These are phyloP conservation scores for Rhododendron williamsianum DNA, from an alignment of 148 eudicot genomes.

Conservation along the genomic window DNA sequence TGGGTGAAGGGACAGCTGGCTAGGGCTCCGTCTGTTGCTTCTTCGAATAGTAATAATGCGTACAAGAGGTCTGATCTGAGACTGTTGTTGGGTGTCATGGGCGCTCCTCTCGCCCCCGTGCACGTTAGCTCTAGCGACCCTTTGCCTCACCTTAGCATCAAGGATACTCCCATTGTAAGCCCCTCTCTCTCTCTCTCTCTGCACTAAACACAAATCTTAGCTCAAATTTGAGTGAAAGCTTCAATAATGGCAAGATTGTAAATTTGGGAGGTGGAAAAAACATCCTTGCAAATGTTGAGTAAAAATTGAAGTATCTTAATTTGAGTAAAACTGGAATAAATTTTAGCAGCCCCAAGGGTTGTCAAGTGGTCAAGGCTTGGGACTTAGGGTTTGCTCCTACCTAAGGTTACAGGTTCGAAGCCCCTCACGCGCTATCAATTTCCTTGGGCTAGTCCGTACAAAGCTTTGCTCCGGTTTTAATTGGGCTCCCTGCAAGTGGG, in stretches of 20 bases:
- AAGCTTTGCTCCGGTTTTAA: too few relatives aligned
- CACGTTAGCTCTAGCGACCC: slow-evolving; percentile 39
- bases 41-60: slow-evolving; percentile 1
- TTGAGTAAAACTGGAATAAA: neutral
- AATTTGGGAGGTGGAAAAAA: neutral
- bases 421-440: too few relatives aligned
- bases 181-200: neutral
- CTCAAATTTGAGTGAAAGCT: neutral
- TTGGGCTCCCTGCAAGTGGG: too few relatives aligned
- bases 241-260: neutral
- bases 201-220: neutral
- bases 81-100: slow-evolving; percentile 47
- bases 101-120: slow-evolving; percentile 55
- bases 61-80: slow-evolving; percentile 42
- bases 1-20: slow-evolving; percentile 30
- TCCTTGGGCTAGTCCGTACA: too few relatives aligned
- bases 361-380: neutral
- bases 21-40: slow-evolving; percentile 28
- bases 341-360: too few relatives aligned
- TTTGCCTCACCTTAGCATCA: slow-evolving; percentile 45
- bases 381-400: neutral
- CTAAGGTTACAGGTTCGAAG: too few relatives aligned
- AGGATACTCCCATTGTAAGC: slow-evolving; percentile 55
- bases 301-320: neutral
- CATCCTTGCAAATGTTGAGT: neutral